Conservation (phyloP, 495 filamentous ascomycete genomes). For the Talaromyces wortmannii region DNA sequence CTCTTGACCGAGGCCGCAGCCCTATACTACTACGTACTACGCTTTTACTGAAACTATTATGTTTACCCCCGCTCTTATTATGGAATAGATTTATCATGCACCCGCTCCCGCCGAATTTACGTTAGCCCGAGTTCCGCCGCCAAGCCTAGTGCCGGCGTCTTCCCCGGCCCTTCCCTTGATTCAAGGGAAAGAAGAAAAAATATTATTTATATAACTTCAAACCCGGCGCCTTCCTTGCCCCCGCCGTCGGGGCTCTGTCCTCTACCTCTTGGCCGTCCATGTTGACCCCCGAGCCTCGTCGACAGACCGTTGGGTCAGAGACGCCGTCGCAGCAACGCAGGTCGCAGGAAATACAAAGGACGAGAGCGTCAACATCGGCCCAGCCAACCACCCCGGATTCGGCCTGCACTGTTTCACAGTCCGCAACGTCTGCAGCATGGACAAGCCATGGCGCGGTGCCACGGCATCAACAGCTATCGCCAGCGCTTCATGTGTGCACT, state of each 20-base stretch:
- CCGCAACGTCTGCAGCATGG: not conserved
- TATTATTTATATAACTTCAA: not conserved
- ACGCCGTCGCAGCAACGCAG: slow-evolving; percentile 3
- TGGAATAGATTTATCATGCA: not conserved
- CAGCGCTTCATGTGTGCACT: slow-evolving; percentile 36
- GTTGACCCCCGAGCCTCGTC: slow-evolving; percentile 16
- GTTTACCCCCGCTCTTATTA: not conserved
- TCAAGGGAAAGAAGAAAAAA: not conserved
- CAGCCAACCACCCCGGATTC: slow-evolving; percentile 7
- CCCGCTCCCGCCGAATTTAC: not conserved
- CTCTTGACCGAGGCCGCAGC: not conserved
- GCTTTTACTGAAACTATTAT: not conserved
- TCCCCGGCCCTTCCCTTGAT: not conserved
- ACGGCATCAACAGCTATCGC: slow-evolving; percentile 13
- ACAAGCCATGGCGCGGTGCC: slow-evolving; percentile 6
- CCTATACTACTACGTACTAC: too few relatives aligned
- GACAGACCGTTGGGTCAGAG: slow-evolving; percentile 18
- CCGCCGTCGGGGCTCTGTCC: not conserved
- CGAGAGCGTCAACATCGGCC: slow-evolving; percentile 5
- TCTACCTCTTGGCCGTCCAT: slow-evolving; percentile 8
- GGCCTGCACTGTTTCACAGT: slow-evolving; percentile 2
- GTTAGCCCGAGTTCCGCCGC: not conserved
- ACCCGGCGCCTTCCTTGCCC: not conserved
- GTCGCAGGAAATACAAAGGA: slow-evolving; percentile 1
- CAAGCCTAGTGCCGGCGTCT: not conserved